These are phyloP conservation scores for Gentiana macrophylla DNA, from an alignment of 257 asterid genomes.

Conservation along the genomic window DNA sequence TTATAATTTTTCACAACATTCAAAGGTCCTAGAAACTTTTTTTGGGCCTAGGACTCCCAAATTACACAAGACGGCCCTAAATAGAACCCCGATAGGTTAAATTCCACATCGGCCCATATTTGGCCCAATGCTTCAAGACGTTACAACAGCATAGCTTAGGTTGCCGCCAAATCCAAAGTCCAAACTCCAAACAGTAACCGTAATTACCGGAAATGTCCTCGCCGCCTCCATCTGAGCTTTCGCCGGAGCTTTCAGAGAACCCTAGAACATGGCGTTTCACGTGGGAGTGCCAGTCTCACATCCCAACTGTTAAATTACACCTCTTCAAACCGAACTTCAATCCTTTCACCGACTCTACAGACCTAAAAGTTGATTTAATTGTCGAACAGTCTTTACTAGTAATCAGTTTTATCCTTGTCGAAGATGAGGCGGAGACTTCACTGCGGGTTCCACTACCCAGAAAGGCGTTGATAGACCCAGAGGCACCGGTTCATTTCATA, in stretches of 20 bases:
- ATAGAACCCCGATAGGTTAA: no score
- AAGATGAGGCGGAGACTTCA: conserved; percentile 15
- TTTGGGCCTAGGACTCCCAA: no score
- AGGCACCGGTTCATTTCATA: conserved; percentile 42
- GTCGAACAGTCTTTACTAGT: conserved; percentile 35
- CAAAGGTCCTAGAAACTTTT: no score
- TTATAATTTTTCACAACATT: no score
- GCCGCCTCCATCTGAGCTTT: conserved; percentile 17
- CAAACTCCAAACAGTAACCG: neutral
- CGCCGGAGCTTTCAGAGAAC: conserved; percentile 10
- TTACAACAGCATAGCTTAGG: neutral
- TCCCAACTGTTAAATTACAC: conserved; percentile 15
- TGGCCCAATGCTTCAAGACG: no score
- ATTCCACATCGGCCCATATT: no score
- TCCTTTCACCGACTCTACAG: conserved; percentile 33
- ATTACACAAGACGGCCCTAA: no score
- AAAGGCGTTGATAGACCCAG: conserved; percentile 42
- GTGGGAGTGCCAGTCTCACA: conserved; percentile 26
- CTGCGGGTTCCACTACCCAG: conserved; percentile 46
- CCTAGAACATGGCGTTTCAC: conserved; percentile 30
- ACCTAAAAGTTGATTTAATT: conserved; percentile 31
- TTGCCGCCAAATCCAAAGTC: conserved; percentile 4
- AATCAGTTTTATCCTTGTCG: conserved; percentile 25
- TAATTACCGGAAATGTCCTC: conserved; percentile 29
- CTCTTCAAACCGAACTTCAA: conserved; percentile 16